These are phyloP conservation scores for Diospyros lotus DNA, from an alignment of 148 eudicot species.

Conservation along the genomic window DNA sequence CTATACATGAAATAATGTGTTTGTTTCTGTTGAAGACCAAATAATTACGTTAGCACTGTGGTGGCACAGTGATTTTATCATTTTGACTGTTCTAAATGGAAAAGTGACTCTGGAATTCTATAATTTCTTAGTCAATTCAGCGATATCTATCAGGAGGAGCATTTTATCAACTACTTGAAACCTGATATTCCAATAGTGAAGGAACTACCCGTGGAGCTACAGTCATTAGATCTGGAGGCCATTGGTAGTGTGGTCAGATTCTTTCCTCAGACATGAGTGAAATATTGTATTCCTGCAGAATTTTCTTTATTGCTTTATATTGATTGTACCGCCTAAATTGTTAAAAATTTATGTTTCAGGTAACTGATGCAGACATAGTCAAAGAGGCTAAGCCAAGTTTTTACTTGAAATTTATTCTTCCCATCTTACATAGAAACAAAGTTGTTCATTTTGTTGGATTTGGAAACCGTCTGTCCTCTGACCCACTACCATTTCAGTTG, in stretches of 20 bases:
- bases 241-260: constrained; percentile 89
- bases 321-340: constrained; percentile 12
- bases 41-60: constrained; percentile 1
- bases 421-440: constrained; percentile 63
- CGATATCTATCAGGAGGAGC: constrained; percentile 99
- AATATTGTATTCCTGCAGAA: constrained; percentile 10
- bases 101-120: constrained; percentile 57
- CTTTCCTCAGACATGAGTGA: constrained; percentile 11
- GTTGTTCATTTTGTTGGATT: constrained; percentile 94
- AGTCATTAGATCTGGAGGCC: constrained; percentile 80
- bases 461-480: constrained; percentile 89
- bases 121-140: constrained; percentile 89
- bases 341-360: constrained; percentile 33
- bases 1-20: background rate
- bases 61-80: constrained; percentile 14
- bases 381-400: constrained; percentile 98
- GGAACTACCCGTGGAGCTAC: constrained; percentile 78
- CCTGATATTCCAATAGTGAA: constrained; percentile 87
- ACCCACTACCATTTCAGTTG: constrained; percentile 76
- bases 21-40: background rate
- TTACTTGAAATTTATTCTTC: constrained; percentile 75
- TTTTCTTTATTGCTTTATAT: constrained; percentile 2
- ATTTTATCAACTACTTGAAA: constrained; percentile 80
- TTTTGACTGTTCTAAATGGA: constrained; percentile 32
- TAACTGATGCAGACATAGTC: constrained; percentile 77